Evolutionary conservation across 306 rosid genomes (phyloP).

Genomic region (Dryas alaskensis): DNA sequence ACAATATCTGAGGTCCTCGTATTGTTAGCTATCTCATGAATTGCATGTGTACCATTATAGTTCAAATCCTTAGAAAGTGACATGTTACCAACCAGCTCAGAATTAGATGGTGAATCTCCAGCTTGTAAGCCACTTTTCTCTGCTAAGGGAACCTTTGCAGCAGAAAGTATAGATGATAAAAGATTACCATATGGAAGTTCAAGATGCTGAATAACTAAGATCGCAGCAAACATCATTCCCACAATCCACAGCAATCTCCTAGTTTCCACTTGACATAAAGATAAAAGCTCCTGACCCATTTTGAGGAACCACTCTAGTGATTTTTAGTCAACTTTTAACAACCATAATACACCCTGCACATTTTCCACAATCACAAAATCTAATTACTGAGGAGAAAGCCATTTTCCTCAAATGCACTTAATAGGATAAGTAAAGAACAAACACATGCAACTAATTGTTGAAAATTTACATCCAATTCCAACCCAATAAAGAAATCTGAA

Average conservation of each 20-base stretch:
- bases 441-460: neutral
- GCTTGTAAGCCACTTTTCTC: constrained; percentile 29
- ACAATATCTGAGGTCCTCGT: constrained; percentile 22
- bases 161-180: constrained; percentile 40
- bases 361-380: constrained; percentile 6
- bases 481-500: neutral
- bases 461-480: neutral
- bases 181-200: constrained; percentile 46
- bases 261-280: constrained; percentile 40
- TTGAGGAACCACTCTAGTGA: constrained; percentile 23
- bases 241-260: constrained; percentile 55
- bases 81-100: constrained; percentile 18
- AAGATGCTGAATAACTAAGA: constrained; percentile 49
- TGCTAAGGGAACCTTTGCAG: constrained; percentile 25
- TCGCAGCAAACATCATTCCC: constrained; percentile 46
- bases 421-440: neutral
- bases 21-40: constrained; percentile 23
- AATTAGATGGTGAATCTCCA: constrained; percentile 27
- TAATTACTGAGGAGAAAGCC: neutral
- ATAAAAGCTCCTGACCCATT: constrained; percentile 54
- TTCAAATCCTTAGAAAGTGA: constrained; percentile 32
- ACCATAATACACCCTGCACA: constrained; percentile 46
- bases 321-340: constrained; percentile 27
- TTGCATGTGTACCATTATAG: constrained; percentile 18
- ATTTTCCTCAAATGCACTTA: neutral